phyloP scores from a whole-genome alignment of 1,284 basidiomycete genomes.

The Melanopsichium pennsylvanicum region DNA sequence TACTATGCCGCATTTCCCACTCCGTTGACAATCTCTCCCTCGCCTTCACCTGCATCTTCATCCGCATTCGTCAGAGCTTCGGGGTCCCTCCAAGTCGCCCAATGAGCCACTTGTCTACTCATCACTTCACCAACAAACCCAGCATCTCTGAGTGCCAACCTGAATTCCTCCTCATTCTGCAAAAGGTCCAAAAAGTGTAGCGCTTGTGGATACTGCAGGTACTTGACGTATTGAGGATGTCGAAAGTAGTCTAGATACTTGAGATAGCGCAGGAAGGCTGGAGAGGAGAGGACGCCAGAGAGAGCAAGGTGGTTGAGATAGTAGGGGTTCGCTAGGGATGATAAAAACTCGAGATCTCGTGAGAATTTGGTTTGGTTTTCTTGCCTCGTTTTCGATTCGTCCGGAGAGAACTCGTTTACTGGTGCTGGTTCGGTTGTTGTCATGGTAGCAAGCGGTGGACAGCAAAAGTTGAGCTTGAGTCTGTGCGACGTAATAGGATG shows the following conservation, averaged over 20 bases:
- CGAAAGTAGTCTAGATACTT: conserved; percentile 55
- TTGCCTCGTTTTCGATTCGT: conserved; percentile 1
- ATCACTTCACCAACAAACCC: conserved; percentile 57
- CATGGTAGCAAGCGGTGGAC: too few relatives aligned
- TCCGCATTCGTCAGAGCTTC: conserved; percentile 1
- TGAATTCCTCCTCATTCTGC: conserved; percentile 48
- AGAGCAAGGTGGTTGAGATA: conserved; percentile 58
- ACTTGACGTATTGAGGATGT: conserved; percentile 53
- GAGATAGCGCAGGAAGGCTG: conserved; percentile 54
- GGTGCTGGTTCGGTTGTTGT: background rate
- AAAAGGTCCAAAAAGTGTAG: conserved; percentile 54
- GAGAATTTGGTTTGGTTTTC: conserved; percentile 56
- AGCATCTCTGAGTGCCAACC: conserved; percentile 43
- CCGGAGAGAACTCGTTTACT: background rate
- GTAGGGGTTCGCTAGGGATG: conserved; percentile 58
- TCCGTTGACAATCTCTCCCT: too few relatives aligned
- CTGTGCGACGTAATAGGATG: too few relatives aligned
- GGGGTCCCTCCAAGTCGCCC: conserved; percentile 58
- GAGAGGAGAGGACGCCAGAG: conserved; percentile 41
- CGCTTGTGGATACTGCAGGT: conserved; percentile 59
- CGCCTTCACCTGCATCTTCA: background rate
- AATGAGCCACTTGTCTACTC: conserved; percentile 53
- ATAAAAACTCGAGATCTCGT: conserved; percentile 58
- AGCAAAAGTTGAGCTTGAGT: too few relatives aligned
- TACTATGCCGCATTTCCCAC: too few relatives aligned